Base-by-base conservation (phyloP, 2,329 filamentous ascomycete species). In the Colletotrichum echinochloae region DNA sequence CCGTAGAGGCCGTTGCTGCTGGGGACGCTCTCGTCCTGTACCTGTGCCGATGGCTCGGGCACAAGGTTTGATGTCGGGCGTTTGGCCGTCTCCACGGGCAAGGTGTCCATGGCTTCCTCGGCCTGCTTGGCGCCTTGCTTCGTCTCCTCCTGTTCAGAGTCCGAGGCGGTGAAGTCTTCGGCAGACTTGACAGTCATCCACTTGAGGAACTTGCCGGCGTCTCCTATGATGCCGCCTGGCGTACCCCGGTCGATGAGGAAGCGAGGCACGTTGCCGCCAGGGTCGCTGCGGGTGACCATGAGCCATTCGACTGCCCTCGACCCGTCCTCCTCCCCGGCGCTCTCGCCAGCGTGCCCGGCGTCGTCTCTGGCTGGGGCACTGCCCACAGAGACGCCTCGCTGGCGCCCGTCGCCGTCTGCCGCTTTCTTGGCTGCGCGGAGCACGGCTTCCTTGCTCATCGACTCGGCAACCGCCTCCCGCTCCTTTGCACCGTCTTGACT, bases 211-310 rank as follows among this genome's bases (percentile, higher is more conserved):
- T 95, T 96, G 63, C 87, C 87, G 0, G 94, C 92, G 78, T 97
- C 94, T 51, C 86, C 86, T 33, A 94, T 87, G 75, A 97, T 96
- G 44, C 93, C 93, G 14, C 87, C 89, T 0, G 94, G 94, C 0
- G 94, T 97, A 37, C 92, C 93, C 77, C 93, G 90, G 76, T 97
- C 94, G n/a, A 97, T 93, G 87, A 97, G 91, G 81, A 96, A 97
- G 18, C 93, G 88, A 1, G 94, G 94, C 23, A 97, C 94, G 70
- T 90, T 95, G 62, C 94, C 94, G 14, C 94, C 94, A 3, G 94
- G 94, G 75, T 97, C 94, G 78, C 92, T 95, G 59, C 94, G 87
- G 1, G 94, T 97, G 23, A 97, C 89, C 94, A 97, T 97, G 71
- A 96, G 88, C 94, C 94, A 97, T 79, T 97, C 94, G 1, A 97